A percentile compares a stretch with the other conserved stretches of the same genome.
These are phyloP conservation scores for Blastocystis sp. DNA, from an alignment of 352 stramenopile species.

Conservation along the genomic window DNA sequence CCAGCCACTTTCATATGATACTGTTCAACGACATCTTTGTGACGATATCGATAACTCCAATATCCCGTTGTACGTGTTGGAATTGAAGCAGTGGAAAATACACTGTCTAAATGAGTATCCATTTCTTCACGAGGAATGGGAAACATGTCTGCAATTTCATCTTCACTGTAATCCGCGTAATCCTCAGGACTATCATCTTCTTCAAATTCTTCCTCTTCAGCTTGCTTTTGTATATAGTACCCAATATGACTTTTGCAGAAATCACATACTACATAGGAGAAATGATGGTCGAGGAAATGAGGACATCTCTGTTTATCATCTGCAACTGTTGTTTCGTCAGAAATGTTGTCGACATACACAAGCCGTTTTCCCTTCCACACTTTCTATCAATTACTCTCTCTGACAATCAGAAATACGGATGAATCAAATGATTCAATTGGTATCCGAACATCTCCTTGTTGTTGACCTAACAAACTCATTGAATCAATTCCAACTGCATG, in stretches of 20 bases:
- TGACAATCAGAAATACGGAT: not conserved
- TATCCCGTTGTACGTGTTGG: not conserved
- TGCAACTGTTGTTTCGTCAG: not conserved
- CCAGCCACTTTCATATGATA: not conserved
- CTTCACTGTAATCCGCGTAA: not conserved
- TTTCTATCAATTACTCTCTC: not conserved
- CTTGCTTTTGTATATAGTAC: not conserved
- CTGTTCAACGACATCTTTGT: conserved; percentile 1
- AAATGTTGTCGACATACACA: conserved; percentile 27
- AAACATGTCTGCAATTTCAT: conserved; percentile 50
- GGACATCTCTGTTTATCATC: not conserved
- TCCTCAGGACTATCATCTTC: not conserved
- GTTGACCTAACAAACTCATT: not conserved
- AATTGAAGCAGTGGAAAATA: not conserved
- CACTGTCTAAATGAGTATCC: not conserved
- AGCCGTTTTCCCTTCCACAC: not conserved
- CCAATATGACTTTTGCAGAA: not conserved
- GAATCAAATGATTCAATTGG: not conserved
- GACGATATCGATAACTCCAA: conserved; percentile 37
- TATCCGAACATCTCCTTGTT: not conserved
- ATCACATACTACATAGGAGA: not conserved
- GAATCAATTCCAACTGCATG: not conserved
- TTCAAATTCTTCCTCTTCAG: conserved; percentile 19
- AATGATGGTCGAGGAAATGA: not conserved
- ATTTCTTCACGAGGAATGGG: not conserved